These are phyloP conservation scores for Colletotrichum theobromicola DNA, from an alignment of 2,329 filamentous ascomycete species.

Conservation along the genomic window DNA sequence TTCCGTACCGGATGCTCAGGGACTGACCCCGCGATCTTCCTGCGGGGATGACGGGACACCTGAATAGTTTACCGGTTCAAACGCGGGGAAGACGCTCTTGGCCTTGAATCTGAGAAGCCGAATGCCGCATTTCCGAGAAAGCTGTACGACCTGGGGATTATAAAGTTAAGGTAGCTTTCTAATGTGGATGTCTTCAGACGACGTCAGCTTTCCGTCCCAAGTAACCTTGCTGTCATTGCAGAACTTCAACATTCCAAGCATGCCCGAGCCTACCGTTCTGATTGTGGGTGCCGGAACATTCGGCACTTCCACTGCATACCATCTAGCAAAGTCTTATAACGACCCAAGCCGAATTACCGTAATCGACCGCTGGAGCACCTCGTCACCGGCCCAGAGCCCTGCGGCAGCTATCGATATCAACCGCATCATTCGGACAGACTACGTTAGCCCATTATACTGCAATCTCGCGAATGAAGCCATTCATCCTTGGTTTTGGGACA, in stretches of 20 bases:
- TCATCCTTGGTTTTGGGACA: conserved; percentile 9
- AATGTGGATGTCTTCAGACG: background rate
- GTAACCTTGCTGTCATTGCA: too few relatives aligned
- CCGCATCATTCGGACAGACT: conserved; percentile 41
- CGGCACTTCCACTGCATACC: conserved; percentile 53
- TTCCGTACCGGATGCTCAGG: background rate
- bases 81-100: background rate
- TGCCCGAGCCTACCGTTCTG: conserved; percentile 28
- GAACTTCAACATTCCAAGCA: background rate
- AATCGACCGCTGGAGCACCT: conserved; percentile 1
- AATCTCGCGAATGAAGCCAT: conserved; percentile 36
- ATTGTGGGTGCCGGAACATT: conserved; percentile 57
- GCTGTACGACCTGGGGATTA: background rate
- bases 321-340: conserved; percentile 34
- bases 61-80: background rate
- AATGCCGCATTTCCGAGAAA: background rate
- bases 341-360: conserved; percentile 15
- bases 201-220: background rate
- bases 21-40: background rate
- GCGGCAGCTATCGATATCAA: conserved; percentile 37
- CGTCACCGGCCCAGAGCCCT: conserved; percentile 2
- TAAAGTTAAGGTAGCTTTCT: background rate
- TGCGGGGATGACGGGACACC: background rate
- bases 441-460: conserved; percentile 32
- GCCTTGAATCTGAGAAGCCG: background rate